Evolutionary conservation across 164 flowering plant genomes (phyloP), one percentile per base, ranked within the genome.

Genomic region (Kalanchoe fedtschenkoi): DNA sequence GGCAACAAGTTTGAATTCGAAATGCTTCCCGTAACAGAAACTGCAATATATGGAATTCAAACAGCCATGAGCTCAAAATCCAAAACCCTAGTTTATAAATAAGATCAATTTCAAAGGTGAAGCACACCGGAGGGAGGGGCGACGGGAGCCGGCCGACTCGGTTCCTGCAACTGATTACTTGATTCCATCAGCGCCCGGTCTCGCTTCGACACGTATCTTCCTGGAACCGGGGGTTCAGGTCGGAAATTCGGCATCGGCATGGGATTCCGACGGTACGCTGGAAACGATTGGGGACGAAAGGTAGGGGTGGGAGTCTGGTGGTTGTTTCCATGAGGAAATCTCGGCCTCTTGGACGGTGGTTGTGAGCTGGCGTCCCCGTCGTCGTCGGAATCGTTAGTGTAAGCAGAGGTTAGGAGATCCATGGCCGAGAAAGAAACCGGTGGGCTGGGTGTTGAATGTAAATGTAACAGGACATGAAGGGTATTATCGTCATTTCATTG

Each of bases 201-300:
- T 71, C 95, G 65, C 75, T 89, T 91, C 41, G 98, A 89, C 1
- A 91, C 41, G 70, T 91, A 89, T 55, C 92, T 70, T 1, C 98
- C 95, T 0, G 92, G 72, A 70, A 83, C 46, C 21, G 75, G 74
- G 65, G 83, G 71, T 66, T 78, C 84, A 7, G 19, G 53, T 39
- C 19, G 69, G 28, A 30, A 65, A 53, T 37, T 32, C 37, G 5
- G 60, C 34, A 32, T 43, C 24, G 46, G 53, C 26, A 34, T 5
- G 17, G 15, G 62, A 22, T 37, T 68, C 4, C 68, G 71, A 38
- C 30, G 54, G 54, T 29, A 39, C 8, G 17, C 19, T 1, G 30
- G 24, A n/a, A 59, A 39, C 10, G 60, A 47, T 10, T 37, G 61
- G 10, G 60, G 5, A 2, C 3, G 56, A 15, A 37, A 55, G 29